Evolutionary conservation across 2,329 filamentous ascomycete genomes (phyloP).

Genomic region (Fusarium odoratissimum): DNA sequence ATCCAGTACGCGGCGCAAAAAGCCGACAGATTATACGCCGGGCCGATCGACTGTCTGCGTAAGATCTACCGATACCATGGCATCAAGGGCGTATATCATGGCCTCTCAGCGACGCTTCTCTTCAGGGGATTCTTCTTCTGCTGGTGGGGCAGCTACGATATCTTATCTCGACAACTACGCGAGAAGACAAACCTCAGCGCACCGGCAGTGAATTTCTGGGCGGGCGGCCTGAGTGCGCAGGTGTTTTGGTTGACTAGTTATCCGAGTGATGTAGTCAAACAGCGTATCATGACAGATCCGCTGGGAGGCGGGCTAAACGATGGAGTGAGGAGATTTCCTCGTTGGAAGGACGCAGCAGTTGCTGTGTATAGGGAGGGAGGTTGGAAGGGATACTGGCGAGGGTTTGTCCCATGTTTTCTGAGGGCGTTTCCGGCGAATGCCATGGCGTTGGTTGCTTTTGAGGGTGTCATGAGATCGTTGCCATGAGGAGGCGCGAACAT

Average conservation of each 20-base stretch:
- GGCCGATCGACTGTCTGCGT: slow-evolving; percentile 83
- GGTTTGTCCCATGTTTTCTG: slow-evolving; percentile 93
- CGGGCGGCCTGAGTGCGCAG: slow-evolving; percentile 91
- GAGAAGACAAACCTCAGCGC: slow-evolving; percentile 76
- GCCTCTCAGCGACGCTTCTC: slow-evolving; percentile 83
- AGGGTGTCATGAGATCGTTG: slow-evolving; percentile 83
- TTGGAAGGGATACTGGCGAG: slow-evolving; percentile 87
- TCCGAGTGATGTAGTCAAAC: slow-evolving; percentile 93
- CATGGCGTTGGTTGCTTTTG: slow-evolving; percentile 91
- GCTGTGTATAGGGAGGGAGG: slow-evolving; percentile 83
- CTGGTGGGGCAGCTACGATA: slow-evolving; percentile 97
- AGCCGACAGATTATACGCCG: slow-evolving; percentile 81
- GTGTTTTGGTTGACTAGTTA: slow-evolving; percentile 95
- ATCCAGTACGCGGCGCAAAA: slow-evolving; percentile 90
- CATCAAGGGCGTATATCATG: slow-evolving; percentile 84
- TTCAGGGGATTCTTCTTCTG: slow-evolving; percentile 97
- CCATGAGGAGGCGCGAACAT: slow-evolving; percentile 50
- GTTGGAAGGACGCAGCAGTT: slow-evolving; percentile 83
- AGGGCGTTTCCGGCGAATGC: slow-evolving; percentile 96
- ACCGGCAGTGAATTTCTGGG: slow-evolving; percentile 95
- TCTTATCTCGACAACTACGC: slow-evolving; percentile 77
- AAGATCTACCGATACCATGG: slow-evolving; percentile 81
- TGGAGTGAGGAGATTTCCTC: slow-evolving; percentile 73
- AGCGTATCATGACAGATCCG: slow-evolving; percentile 96
- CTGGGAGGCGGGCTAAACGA: slow-evolving; percentile 77